These are phyloP conservation scores for Berberis vulgaris DNA, from an alignment of 164 flowering plant species.

Conservation along the genomic window DNA sequence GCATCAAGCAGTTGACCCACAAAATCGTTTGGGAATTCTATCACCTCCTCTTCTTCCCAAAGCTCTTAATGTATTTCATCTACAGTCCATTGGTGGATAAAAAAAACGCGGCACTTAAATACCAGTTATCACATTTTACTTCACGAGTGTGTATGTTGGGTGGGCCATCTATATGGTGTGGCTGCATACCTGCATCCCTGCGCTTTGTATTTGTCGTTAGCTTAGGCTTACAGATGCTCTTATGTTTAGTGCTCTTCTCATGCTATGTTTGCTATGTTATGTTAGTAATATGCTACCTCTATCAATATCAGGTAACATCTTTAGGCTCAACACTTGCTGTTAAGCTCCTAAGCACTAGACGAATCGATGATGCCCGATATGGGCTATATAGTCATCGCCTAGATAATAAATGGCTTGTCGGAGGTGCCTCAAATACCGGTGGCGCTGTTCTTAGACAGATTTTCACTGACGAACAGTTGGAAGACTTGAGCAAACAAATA, in stretches of 20 bases:
- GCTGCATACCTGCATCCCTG: too few relatives aligned
- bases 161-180: too few relatives aligned
- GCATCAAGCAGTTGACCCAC: too few relatives aligned
- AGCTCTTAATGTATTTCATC: too few relatives aligned
- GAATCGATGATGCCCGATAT: conserved; percentile 88
- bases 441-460: conserved; percentile 77
- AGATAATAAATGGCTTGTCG: conserved; percentile 95
- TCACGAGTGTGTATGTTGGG: too few relatives aligned
- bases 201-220: too few relatives aligned
- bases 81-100: too few relatives aligned
- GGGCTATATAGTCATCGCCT: conserved; percentile 97
- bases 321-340: conserved; percentile 95
- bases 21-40: too few relatives aligned
- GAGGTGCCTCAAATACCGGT: conserved; percentile 96
- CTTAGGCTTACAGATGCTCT: too few relatives aligned
- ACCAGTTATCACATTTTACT: too few relatives aligned
- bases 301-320: conserved; percentile 62
- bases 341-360: conserved; percentile 69
- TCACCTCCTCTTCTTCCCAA: too few relatives aligned
- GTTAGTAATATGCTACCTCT: background rate
- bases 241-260: background rate
- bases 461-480: conserved; percentile 70
- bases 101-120: too few relatives aligned
- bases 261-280: background rate
- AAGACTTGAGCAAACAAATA: conserved; percentile 57